Percentiles rank a stretch among this genome's conserved stretches.
These are phyloP conservation scores for Solanum gandarillasii DNA, from an alignment of 257 asterid genomes.

Conservation along the genomic window DNA sequence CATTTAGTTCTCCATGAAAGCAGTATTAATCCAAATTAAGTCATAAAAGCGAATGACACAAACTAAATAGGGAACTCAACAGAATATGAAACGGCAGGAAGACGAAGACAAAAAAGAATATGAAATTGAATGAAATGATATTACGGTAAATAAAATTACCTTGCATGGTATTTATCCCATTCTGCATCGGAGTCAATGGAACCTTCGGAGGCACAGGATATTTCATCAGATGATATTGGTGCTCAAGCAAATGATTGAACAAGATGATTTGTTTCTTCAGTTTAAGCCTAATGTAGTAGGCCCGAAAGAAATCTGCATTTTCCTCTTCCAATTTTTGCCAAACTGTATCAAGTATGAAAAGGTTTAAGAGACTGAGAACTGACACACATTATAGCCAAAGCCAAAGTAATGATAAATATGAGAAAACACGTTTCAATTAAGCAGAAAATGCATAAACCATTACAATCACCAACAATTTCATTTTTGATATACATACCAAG, in stretches of 20 bases:
- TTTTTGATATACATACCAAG: conserved; percentile 42
- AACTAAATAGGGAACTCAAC: neutral
- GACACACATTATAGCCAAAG: neutral
- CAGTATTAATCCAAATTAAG: neutral
- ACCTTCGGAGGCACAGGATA: conserved; percentile 73
- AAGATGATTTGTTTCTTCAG: conserved; percentile 85
- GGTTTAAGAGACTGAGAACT: neutral
- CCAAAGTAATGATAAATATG: neutral
- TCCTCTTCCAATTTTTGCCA: conserved; percentile 99
- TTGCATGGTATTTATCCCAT: conserved; percentile 76
- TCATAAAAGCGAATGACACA: neutral
- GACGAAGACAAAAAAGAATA: neutral
- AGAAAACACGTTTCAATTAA: neutral
- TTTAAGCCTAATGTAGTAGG: conserved; percentile 86
- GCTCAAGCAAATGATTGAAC: conserved; percentile 87
- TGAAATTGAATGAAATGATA: neutral
- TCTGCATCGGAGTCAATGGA: conserved; percentile 75
- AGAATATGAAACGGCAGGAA: neutral
- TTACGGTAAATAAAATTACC: conserved; percentile 33
- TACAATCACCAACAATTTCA: neutral
- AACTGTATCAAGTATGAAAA: conserved; percentile 27
- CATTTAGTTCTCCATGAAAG: neutral
- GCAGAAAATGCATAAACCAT: neutral
- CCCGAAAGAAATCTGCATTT: conserved; percentile 85
- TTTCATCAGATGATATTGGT: conserved; percentile 73